Conservation (phyloP, 768 basidiomycete genomes). For the Trametes meyenii region DNA sequence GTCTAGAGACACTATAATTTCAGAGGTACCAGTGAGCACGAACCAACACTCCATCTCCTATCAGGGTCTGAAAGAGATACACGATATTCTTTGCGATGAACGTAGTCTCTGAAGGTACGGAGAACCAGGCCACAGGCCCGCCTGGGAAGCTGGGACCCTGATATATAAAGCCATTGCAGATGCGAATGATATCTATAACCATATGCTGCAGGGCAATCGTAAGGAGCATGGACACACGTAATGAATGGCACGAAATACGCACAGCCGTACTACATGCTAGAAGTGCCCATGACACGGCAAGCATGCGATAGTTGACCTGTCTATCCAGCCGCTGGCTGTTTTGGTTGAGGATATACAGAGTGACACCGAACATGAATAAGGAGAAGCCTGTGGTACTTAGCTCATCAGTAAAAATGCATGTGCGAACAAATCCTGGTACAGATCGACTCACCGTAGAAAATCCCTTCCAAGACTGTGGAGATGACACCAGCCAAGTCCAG, state of each 20-base stretch:
- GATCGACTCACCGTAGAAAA: constrained; percentile 29
- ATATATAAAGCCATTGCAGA: constrained; percentile 30
- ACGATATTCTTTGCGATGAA: constrained; percentile 34
- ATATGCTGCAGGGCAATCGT: background rate
- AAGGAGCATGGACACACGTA: background rate
- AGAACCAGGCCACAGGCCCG: constrained; percentile 31
- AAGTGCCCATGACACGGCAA: constrained; percentile 30
- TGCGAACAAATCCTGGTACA: background rate
- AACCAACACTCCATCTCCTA: constrained; percentile 37
- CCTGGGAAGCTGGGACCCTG: constrained; percentile 26
- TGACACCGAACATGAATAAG: constrained; percentile 38
- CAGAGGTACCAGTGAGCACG: background rate
- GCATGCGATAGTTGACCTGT: constrained; percentile 4
- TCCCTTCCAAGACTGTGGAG: constrained; percentile 31
- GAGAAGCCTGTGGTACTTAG: constrained; percentile 35
- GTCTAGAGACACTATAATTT: background rate
- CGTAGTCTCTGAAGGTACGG: constrained; percentile 30
- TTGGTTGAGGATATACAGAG: constrained; percentile 31
- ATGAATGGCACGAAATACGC: background rate
- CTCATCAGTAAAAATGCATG: background rate
- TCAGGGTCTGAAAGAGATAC: constrained; percentile 32
- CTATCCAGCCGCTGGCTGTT: background rate
- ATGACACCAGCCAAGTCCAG: constrained; percentile 30
- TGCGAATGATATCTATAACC: constrained; percentile 7
- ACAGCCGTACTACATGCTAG: constrained; percentile 37